Evolutionary conservation across 1,284 basidiomycete species (phyloP).

Genomic region (Hymenochaete sp.): DNA sequence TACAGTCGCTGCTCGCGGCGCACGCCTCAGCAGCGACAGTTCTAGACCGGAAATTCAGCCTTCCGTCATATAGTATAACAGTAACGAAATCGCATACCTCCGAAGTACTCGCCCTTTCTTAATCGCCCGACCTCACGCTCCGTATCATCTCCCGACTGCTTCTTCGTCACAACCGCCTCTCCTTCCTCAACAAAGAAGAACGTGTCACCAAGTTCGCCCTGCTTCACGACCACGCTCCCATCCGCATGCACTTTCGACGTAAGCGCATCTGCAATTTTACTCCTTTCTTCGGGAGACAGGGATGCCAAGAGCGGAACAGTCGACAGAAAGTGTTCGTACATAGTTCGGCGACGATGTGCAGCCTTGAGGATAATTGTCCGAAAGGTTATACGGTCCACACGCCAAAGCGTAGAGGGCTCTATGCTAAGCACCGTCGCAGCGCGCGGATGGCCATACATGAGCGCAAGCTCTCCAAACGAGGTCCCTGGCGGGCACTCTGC

Average conservation of each 20-base stretch:
- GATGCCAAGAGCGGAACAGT: slow-evolving; percentile 87
- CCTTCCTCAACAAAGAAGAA: slow-evolving; percentile 98
- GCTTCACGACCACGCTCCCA: slow-evolving; percentile 79
- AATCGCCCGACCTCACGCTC: slow-evolving; percentile 70
- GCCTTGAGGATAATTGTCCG: slow-evolving; percentile 92
- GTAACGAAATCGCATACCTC: slow-evolving; percentile 52
- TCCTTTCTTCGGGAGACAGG: slow-evolving; percentile 79
- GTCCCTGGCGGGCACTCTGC: slow-evolving; percentile 79
- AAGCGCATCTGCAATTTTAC: slow-evolving; percentile 95
- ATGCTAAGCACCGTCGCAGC: slow-evolving; percentile 90
- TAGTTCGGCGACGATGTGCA: slow-evolving; percentile 80
- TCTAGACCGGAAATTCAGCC: slow-evolving; percentile 37
- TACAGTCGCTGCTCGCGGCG: slow-evolving; percentile 89
- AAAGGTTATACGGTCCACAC: slow-evolving; percentile 95
- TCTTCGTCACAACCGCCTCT: slow-evolving; percentile 81
- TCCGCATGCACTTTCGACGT: slow-evolving; percentile 76
- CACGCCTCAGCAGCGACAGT: slow-evolving; percentile 74
- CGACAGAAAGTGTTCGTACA: slow-evolving; percentile 93
- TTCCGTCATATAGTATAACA: slow-evolving; percentile 9
- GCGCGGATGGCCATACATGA: slow-evolving; percentile 97
- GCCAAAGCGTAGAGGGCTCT: slow-evolving; percentile 84
- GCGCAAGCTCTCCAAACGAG: slow-evolving; percentile 92
- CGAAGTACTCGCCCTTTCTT: slow-evolving; percentile 94
- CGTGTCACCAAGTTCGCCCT: slow-evolving; percentile 93
- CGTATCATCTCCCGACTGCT: slow-evolving; percentile 50